These are phyloP conservation scores for Wickerhamomyces silvicola DNA, from an alignment of 805 yeast species.

Conservation along the genomic window DNA sequence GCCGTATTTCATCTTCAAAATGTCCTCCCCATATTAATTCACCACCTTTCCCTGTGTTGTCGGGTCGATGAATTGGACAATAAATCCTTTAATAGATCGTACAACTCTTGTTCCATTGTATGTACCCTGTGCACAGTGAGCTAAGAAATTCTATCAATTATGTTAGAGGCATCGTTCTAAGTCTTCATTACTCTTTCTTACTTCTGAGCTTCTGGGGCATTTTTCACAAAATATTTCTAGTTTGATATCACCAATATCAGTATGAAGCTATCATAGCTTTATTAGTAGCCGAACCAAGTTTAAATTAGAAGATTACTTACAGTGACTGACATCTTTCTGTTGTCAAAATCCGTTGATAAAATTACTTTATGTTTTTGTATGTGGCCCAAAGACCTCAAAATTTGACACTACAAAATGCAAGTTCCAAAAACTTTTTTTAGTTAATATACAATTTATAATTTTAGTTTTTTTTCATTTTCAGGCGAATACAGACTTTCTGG, in stretches of 20 bases:
- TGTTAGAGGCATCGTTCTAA: slow-evolving; percentile 3
- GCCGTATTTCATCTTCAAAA: slow-evolving; percentile 74
- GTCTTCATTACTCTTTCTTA: slow-evolving; percentile 9
- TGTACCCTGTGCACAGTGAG: slow-evolving; percentile 38
- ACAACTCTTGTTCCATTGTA: slow-evolving; percentile 54
- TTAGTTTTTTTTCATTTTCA: too few relatives aligned
- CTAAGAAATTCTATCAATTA: slow-evolving; percentile 37
- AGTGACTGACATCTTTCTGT: slow-evolving; percentile 16
- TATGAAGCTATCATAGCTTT: slow-evolving; percentile 30
- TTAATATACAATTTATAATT: background rate
- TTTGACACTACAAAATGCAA: background rate
- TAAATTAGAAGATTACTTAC: slow-evolving; percentile 5
- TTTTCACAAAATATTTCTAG: slow-evolving; percentile 32
- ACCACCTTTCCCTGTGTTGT: slow-evolving; percentile 73
- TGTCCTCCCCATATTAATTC: slow-evolving; percentile 75
- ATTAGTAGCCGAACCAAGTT: background rate
- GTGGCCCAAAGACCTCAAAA: background rate
- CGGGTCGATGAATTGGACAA: slow-evolving; percentile 88
- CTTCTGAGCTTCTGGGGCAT: slow-evolving; percentile 33
- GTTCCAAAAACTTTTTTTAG: background rate
- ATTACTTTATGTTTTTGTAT: background rate
- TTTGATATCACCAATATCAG: slow-evolving; percentile 32
- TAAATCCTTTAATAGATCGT: slow-evolving; percentile 62
- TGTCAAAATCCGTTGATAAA: background rate
- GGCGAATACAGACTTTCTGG: too few relatives aligned